A percentile compares a stretch with the other conserved stretches of the same genome.
Conservation (phyloP, 495 filamentous ascomycete species). For the Aspergillus homomorphus region DNA sequence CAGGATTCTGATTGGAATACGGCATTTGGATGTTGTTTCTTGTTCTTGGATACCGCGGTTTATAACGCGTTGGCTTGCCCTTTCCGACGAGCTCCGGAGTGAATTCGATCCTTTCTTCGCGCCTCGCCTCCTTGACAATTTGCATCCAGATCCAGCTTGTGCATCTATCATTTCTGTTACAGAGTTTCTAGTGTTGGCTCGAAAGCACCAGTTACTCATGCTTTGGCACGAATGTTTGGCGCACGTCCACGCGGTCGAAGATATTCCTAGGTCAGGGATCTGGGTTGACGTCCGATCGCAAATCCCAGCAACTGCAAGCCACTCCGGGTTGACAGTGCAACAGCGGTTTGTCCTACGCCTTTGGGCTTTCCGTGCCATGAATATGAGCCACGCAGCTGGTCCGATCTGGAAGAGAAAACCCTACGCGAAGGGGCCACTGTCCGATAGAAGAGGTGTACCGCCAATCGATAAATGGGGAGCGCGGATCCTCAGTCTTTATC, state of each 20-base stretch:
- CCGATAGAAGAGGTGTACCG: neutral
- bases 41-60: slow-evolving; percentile 29
- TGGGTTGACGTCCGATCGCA: slow-evolving; percentile 27
- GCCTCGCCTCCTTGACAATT: slow-evolving; percentile 18
- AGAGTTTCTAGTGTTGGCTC: slow-evolving; percentile 26
- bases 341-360: slow-evolving; percentile 36
- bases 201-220: slow-evolving; percentile 21
- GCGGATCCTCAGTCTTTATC: slow-evolving; percentile 34
- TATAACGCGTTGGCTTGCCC: slow-evolving; percentile 28
- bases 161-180: slow-evolving; percentile 34
- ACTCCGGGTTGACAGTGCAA: slow-evolving; percentile 12
- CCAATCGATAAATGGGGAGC: slow-evolving; percentile 26
- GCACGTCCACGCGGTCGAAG: slow-evolving; percentile 18
- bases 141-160: slow-evolving; percentile 26
- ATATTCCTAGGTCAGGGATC: slow-evolving; percentile 22
- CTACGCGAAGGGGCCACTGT: neutral
- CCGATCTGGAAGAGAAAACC: slow-evolving; percentile 15
- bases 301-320: neutral
- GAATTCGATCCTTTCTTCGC: slow-evolving; percentile 13
- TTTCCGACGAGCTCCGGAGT: slow-evolving; percentile 3
- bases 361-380: slow-evolving; percentile 36
- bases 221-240: slow-evolving; percentile 34
- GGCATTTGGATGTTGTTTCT: slow-evolving; percentile 11
- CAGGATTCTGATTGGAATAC: slow-evolving; percentile 33
- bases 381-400: slow-evolving; percentile 18